A percentile compares a stretch with the other conserved stretches of the same genome.
Conservation (phyloP, 2,329 filamentous ascomycete genomes). For the Nectriaceae sp. region DNA sequence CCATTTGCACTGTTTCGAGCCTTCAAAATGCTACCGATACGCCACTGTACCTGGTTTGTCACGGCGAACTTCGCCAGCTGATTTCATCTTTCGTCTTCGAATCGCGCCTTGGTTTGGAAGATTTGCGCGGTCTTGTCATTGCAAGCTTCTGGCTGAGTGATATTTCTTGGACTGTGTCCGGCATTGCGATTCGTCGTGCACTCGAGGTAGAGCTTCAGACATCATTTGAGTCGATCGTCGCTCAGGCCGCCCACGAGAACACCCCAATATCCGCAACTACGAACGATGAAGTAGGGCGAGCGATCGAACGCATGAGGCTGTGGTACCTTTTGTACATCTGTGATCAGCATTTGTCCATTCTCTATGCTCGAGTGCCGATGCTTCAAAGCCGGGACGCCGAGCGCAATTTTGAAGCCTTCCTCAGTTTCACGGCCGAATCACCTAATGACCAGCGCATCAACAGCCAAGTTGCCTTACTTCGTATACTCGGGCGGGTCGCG, state of each 20-base stretch:
- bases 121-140: constrained; percentile 60
- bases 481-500: neutral
- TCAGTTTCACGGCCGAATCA: neutral
- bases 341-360: constrained; percentile 62
- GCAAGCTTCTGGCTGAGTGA: constrained; percentile 64
- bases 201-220: constrained; percentile 44
- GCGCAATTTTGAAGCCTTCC: neutral
- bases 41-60: constrained; percentile 50
- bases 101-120: constrained; percentile 42
- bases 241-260: neutral
- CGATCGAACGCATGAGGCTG: constrained; percentile 53
- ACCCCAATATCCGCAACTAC: constrained; percentile 31
- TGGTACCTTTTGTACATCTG: constrained; percentile 64
- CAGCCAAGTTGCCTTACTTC: neutral
- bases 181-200: constrained; percentile 49
- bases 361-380: constrained; percentile 58
- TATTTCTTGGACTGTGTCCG: constrained; percentile 61
- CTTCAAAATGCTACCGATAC: neutral
- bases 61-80: constrained; percentile 54
- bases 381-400: constrained; percentile 40
- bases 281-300: constrained; percentile 36
- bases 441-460: neutral
- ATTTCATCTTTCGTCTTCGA: constrained; percentile 46
- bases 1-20: neutral
- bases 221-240: neutral